These are phyloP conservation scores for Diplodia sapinea DNA, from an alignment of 2,329 filamentous ascomycete species.

Conservation along the genomic window DNA sequence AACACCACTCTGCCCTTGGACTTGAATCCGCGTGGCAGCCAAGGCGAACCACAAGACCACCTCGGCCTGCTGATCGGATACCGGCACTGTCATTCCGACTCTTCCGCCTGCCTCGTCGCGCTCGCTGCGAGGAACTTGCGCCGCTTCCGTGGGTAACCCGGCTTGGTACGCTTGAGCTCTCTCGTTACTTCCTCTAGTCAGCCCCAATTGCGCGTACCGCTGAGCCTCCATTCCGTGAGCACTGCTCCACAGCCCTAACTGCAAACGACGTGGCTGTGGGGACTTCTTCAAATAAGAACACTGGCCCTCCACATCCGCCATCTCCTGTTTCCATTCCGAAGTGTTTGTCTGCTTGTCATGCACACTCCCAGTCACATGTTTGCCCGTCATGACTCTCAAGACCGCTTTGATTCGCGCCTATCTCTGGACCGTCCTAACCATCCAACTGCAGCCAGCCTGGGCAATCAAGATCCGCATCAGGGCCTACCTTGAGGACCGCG, in stretches of 20 bases:
- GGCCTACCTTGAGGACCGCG: constrained; percentile 27
- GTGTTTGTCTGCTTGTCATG: neutral
- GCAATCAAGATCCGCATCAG: constrained; percentile 22
- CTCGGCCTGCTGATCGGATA: constrained; percentile 14
- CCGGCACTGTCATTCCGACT: constrained; percentile 16
- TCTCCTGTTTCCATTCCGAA: neutral
- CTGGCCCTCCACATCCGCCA: neutral
- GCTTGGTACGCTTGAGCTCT: constrained; percentile 5
- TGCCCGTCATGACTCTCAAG: constrained; percentile 15
- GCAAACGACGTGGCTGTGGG: constrained; percentile 18
- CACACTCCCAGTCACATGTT: neutral
- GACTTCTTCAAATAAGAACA: neutral
- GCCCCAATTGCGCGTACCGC: constrained; percentile 16
- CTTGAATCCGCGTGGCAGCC: neutral
- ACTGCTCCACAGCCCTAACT: constrained; percentile 5
- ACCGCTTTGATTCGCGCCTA: constrained; percentile 25
- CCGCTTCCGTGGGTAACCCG: constrained; percentile 24
- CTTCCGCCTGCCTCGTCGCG: constrained; percentile 3
- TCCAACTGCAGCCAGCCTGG: constrained; percentile 30
- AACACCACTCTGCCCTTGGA: constrained; percentile 1
- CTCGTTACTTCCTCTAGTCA: constrained; percentile 28
- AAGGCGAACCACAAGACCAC: neutral
- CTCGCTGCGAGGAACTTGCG: neutral
- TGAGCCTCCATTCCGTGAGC: constrained; percentile 22
- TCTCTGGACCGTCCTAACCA: constrained; percentile 26